Base-by-base conservation (phyloP, 208 protist genomes). In the Leishmania martiniquensis region DNA sequence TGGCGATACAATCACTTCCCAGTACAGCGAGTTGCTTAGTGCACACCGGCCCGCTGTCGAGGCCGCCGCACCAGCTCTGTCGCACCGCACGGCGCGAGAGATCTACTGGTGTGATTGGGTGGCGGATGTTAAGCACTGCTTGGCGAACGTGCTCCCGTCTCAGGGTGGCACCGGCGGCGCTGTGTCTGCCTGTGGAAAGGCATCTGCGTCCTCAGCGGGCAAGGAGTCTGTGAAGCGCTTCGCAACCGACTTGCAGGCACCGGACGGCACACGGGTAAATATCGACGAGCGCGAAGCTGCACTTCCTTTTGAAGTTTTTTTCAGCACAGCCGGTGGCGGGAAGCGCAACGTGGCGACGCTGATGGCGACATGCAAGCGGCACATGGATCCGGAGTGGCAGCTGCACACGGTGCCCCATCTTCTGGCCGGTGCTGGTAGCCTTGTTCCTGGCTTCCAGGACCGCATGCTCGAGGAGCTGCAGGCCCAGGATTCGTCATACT, bases 381-480 rank as follows among this genome's bases (percentile, higher is more conserved):
- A 67, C 20, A 71, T 95, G 37, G 91, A 97, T 68, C 87, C 92
- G 7, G 91, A 97, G 83, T 94, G 89, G 91, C 90, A 89, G 70
- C 76, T 90, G 76, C 87, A 88, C 57, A 81, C 83, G 7, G 85
- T 96, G 73, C 84, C 87, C 25, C 94, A 97, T 82, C 63, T 96
- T 45, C 65, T 96, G 15, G 89, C 85, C n/a, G 94, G 94, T 29
- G 70, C 70, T 20, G 89, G 87, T 3, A 66, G 79, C 42, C 65
- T 74, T 13, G 86, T 87, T 55, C 81, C 82, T 22, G 87, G 90
- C 47, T 91, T 95, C 68, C 73, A 76, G 7, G 84, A 88, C 34
- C 81, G 94, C 15, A 32, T 96, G 52, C 32, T 92, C 66, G 81
- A 85, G 42, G 92, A 97, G 67, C 72, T 85, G 49, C 87, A 92